A percentile compares a stretch with the other conserved stretches of the same genome.
These are phyloP conservation scores for Arctium minus DNA, from an alignment of 129 eudicot species.

Conservation along the genomic window DNA sequence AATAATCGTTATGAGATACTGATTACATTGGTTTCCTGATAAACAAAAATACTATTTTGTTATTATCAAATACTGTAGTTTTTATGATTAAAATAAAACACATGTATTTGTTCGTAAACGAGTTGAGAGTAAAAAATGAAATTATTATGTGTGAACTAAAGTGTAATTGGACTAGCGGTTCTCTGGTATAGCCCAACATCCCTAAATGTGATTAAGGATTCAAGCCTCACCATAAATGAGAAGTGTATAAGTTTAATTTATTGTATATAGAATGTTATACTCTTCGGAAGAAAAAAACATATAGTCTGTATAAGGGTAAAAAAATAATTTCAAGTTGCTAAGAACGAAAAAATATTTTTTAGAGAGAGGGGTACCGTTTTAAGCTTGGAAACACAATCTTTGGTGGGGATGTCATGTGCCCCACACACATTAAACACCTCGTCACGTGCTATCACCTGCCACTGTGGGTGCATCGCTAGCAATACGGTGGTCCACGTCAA, in stretches of 20 bases:
- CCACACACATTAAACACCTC: slow-evolving; percentile 83
- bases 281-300: not conserved
- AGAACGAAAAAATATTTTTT: not conserved
- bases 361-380: slow-evolving; percentile 48
- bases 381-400: slow-evolving; percentile 79
- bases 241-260: not conserved
- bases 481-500: slow-evolving; percentile 91
- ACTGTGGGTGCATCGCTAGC: slow-evolving; percentile 92
- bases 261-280: not conserved
- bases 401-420: slow-evolving; percentile 75
- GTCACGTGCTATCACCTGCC: slow-evolving; percentile 93
- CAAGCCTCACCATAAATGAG: not conserved
- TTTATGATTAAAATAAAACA: not conserved
- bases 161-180: not conserved
- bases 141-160: not conserved
- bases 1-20: not conserved
- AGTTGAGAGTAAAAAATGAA: not conserved
- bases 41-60: not conserved
- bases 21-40: not conserved
- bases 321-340: not conserved
- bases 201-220: too few species aligned
- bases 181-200: too few species aligned
- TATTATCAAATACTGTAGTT: not conserved
- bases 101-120: not conserved
- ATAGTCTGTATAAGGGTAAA: not conserved